Evolutionary conservation across 331 rosid species (phyloP), one percentile per base, ranked within the genome.

Genomic region (Spiraea crenata): DNA sequence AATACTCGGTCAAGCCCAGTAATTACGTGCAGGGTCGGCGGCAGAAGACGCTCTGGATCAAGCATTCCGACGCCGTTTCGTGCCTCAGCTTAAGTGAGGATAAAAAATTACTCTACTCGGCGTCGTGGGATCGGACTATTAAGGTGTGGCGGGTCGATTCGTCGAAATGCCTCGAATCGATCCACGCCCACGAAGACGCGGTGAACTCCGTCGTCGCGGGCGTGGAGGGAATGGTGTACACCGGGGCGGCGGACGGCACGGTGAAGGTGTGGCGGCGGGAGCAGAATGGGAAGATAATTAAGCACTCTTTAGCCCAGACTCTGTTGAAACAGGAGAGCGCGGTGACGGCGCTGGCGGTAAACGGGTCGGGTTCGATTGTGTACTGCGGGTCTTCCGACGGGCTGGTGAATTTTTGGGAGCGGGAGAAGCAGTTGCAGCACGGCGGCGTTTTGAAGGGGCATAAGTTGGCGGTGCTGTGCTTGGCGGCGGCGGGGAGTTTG

Each of bases 301-400:
- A 84, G 63, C 99, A 91, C 69, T 34, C 74, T n/a, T 34, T 74
- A 38, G 81, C 63, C 10, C 80, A 87, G 63, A 86, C 87, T 31
- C 79, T 93, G 50, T 57, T 93, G 48, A 86, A 89, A 80, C 97
- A 90, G 48, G 97, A 93, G 51, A 87, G 88, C 19, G 96, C 99
- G 0, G 92, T 93, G 4, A 91, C 96, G 1, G 80, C 99, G 2
- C 74, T 91, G 56, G 88, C 87, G 1, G 80, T 84, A 61, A 79
- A 71, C 77, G 9, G 80, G 15, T 10, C 74, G 1, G 90, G 85
- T 5, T 52, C 86, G 1, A 60, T 89, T 0, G 66, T 91, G 4
- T 91, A 93, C 74, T 86, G 87, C 35, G 99, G 97, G 37, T 89
- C 97, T 2, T 87, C 95, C 3, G 97, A 91, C 9, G 99, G 98